Conservation (phyloP, 352 stramenopile species). For the Paralagenidium karlingii region DNA sequence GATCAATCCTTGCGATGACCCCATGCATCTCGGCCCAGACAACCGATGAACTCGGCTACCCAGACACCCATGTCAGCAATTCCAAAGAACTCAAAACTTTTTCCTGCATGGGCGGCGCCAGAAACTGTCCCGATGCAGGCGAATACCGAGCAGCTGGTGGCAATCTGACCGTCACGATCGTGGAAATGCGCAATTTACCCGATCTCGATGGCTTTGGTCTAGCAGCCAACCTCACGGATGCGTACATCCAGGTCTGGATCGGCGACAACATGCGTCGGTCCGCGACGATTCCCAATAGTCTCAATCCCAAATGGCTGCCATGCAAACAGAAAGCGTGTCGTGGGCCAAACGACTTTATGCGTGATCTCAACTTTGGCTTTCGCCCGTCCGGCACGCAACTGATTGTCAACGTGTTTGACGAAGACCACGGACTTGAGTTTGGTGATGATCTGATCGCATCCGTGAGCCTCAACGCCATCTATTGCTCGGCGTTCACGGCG, state of each 20-base stretch:
- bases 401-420: slow-evolving; percentile 50
- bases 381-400: slow-evolving; percentile 67
- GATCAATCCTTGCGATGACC: too few species aligned
- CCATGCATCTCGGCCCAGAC: too few species aligned
- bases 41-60: slow-evolving; percentile 35
- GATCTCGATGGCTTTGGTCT: slow-evolving; percentile 69
- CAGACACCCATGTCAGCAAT: slow-evolving; percentile 46
- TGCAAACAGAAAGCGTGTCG: slow-evolving; percentile 30
- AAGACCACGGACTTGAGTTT: slow-evolving; percentile 81
- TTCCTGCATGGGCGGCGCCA: slow-evolving; percentile 46
- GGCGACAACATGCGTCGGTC: slow-evolving; percentile 55
- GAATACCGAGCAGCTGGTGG: slow-evolving; percentile 67
- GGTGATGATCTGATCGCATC: slow-evolving; percentile 69
- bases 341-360: slow-evolving; percentile 23
- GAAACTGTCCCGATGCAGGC: slow-evolving; percentile 56
- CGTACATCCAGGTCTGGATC: slow-evolving; percentile 63
- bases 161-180: slow-evolving; percentile 75
- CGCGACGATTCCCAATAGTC: slow-evolving; percentile 40
- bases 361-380: slow-evolving; percentile 80
- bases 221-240: slow-evolving; percentile 50
- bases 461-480: slow-evolving; percentile 62
- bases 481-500: slow-evolving; percentile 62
- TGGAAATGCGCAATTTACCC: slow-evolving; percentile 77
- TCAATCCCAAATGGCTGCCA: slow-evolving; percentile 68
- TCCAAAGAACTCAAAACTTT: slow-evolving; percentile 34